Evolutionary conservation across 1,139 yeast species (phyloP).

Genomic region (Saccharomyces hybrid): DNA sequence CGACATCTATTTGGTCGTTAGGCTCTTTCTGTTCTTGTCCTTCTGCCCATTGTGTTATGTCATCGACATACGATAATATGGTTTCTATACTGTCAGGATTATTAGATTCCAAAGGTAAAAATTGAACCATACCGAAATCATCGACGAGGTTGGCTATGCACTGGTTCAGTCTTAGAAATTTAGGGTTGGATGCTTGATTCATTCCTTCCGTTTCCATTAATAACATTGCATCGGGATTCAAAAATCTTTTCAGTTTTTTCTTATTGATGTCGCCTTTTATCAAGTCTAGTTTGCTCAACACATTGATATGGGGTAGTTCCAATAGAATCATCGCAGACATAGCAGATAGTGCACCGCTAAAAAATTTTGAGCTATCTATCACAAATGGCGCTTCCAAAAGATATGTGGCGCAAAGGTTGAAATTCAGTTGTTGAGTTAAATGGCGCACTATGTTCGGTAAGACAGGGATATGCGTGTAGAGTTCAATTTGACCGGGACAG

Average conservation of each 20-base stretch:
- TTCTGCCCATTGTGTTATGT: conserved; percentile 96
- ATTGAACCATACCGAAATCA: conserved; percentile 98
- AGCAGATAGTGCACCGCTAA: conserved; percentile 91
- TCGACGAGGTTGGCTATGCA: conserved; percentile 85
- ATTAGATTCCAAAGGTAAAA: conserved; percentile 78
- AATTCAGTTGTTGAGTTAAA: conserved; percentile 66
- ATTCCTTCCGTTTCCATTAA: conserved; percentile 41
- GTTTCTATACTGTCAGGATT: conserved; percentile 75
- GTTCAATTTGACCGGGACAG: conserved; percentile 96
- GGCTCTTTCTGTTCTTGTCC: conserved; percentile 96
- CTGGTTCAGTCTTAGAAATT: conserved; percentile 62
- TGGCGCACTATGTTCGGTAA: conserved; percentile 83
- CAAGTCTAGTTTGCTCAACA: conserved; percentile 77
- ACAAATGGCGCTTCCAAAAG: conserved; percentile 90
- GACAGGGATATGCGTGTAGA: conserved; percentile 91
- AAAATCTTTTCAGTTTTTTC: conserved; percentile 69
- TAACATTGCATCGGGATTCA: conserved; percentile 85
- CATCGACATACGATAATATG: conserved; percentile 87
- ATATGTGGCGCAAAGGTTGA: conserved; percentile 87
- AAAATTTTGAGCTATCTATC: conserved; percentile 81
- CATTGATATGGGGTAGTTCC: conserved; percentile 90
- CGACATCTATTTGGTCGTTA: conserved; percentile 59
- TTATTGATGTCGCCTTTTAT: conserved; percentile 67
- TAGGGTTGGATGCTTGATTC: conserved; percentile 56
- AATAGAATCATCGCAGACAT: conserved; percentile 96